A percentile compares a stretch with the other conserved stretches of the same genome.
phyloP scores from a whole-genome alignment of 495 filamentous ascomycete genomes.

The Rostrohypoxylon terebratum region DNA sequence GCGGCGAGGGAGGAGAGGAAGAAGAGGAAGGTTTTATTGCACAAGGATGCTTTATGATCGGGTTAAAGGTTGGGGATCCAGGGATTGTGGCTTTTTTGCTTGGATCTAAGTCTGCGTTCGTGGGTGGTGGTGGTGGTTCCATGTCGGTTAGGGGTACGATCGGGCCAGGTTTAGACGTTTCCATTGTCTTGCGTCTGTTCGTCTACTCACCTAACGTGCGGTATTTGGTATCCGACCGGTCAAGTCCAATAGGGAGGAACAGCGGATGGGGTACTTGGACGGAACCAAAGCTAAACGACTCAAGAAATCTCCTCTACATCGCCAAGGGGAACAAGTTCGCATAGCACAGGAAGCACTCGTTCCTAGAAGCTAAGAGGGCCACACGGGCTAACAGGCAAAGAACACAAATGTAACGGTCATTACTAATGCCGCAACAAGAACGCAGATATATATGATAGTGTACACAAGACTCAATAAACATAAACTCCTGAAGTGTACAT shows the following conservation, averaged over 20 bases:
- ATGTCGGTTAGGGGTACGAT: neutral
- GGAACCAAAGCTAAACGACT: neutral
- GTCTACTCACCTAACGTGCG: neutral
- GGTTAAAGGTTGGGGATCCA: neutral
- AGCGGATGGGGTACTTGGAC: neutral
- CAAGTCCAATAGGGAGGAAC: neutral
- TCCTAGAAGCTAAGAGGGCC: neutral
- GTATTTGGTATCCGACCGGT: neutral
- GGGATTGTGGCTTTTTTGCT: too few species aligned
- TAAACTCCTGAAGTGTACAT: neutral
- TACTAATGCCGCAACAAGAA: neutral
- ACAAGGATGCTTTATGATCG: slow-evolving; percentile 60
- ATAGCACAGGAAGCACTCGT: neutral
- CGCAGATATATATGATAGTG: neutral
- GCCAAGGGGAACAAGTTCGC: neutral
- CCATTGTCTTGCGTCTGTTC: neutral
- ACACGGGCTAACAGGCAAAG: neutral
- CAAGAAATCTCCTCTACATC: neutral
- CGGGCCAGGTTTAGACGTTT: neutral
- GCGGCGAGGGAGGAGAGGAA: slow-evolving; percentile 79
- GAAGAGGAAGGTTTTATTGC: slow-evolving; percentile 72
- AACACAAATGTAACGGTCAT: neutral
- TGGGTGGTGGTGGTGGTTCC: neutral
- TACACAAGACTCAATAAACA: slow-evolving; percentile 15
- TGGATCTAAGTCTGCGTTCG: neutral